These are phyloP conservation scores for Persicaria maculosa DNA, from an alignment of 148 eudicot species.

Conservation along the genomic window DNA sequence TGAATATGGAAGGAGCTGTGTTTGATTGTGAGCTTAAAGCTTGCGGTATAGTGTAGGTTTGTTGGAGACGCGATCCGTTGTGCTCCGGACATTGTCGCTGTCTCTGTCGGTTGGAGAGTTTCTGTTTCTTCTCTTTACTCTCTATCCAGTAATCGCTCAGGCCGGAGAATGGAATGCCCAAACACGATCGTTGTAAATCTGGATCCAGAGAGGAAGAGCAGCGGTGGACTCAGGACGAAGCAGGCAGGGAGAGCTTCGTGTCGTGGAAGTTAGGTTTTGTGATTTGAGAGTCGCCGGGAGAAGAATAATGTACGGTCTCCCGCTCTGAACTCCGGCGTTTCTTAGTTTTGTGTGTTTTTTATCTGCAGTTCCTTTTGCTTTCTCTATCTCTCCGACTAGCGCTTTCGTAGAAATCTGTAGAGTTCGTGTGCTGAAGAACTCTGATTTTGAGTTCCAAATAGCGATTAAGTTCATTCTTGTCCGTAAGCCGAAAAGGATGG, in stretches of 20 bases:
- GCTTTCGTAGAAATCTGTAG: not conserved
- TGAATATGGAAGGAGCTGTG: slow-evolving; percentile 11
- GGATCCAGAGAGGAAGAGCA: slow-evolving; percentile 85
- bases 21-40: slow-evolving; percentile 46
- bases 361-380: not conserved
- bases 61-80: not conserved
- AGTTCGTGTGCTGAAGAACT: not conserved
- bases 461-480: not conserved
- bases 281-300: not conserved
- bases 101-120: not conserved
- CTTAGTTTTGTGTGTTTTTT: not conserved
- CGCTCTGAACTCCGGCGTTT: not conserved
- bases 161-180: slow-evolving; percentile 43
- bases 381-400: not conserved
- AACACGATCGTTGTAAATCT: slow-evolving; percentile 41
- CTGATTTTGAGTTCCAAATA: not conserved
- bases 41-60: slow-evolving; percentile 47
- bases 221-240: slow-evolving; percentile 85
- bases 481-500: slow-evolving; percentile 37
- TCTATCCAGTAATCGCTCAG: slow-evolving; percentile 10
- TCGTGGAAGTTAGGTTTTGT: slow-evolving; percentile 70
- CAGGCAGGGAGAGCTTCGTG: slow-evolving; percentile 97
- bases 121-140: not conserved
- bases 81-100: not conserved
- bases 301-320: not conserved